phyloP scores from a whole-genome alignment of 257 asterid genomes.

The Datura wrightii region DNA sequence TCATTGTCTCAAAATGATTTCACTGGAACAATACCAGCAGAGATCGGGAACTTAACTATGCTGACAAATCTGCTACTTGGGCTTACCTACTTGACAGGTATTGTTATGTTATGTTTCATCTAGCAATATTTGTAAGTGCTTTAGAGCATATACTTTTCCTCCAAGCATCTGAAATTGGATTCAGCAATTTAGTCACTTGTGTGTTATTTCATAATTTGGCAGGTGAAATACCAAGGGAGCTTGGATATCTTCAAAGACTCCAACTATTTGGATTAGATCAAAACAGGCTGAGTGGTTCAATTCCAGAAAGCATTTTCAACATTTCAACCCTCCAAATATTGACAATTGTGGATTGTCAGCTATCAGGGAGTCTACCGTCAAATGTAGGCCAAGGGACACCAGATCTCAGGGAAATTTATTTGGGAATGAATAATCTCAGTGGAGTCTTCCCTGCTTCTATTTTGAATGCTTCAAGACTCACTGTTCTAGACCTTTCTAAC shows the following conservation, averaged over 20 bases:
- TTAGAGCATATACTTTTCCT: neutral
- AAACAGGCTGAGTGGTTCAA: slow-evolving; percentile 24
- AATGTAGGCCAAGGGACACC: slow-evolving; percentile 24
- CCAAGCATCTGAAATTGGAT: neutral
- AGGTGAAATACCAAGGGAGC: slow-evolving; percentile 36
- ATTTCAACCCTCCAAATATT: slow-evolving; percentile 24
- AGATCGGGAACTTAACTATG: slow-evolving; percentile 14
- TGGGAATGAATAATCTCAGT: slow-evolving; percentile 14
- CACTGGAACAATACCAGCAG: neutral
- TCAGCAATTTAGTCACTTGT: neutral
- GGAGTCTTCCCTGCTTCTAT: slow-evolving; percentile 45
- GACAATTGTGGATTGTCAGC: slow-evolving; percentile 2
- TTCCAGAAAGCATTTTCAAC: slow-evolving; percentile 35
- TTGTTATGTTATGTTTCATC: neutral
- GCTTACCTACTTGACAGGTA: neutral
- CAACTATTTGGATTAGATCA: slow-evolving; percentile 21
- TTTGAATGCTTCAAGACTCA: slow-evolving; percentile 33
- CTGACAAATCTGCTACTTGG: neutral
- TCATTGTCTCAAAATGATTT: neutral
- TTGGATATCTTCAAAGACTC: slow-evolving; percentile 26
- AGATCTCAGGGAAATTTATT: slow-evolving; percentile 18
- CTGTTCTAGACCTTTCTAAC: neutral
- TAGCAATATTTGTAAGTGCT: neutral
- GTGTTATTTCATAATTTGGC: neutral
- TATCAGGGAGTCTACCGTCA: neutral